Evolutionary conservation across 768 basidiomycete genomes (phyloP), one percentile per base, ranked within the genome.

Genomic region (Kwoniella dejecticola): DNA sequence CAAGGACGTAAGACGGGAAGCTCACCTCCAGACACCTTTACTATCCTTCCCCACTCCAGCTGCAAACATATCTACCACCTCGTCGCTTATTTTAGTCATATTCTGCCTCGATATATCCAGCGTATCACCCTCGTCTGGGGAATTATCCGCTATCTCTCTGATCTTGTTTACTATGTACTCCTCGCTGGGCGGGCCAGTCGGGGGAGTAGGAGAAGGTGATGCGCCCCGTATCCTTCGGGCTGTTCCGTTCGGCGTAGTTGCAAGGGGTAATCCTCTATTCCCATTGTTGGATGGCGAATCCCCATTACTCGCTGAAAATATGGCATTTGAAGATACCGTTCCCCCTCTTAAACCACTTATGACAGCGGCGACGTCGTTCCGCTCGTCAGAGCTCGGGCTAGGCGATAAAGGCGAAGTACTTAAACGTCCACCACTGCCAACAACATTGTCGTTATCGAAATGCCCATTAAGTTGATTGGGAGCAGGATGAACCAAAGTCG

Each of bases 61-160:
- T 15, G 86, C 86, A n/a, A 98, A 85, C 69, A 88, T 87, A 66
- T 88, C 84, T 7, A 86, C 88, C n/a, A 88, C 88, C 42, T 83
- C 83, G 66, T 86, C 84, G 8, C 87, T 87, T 41, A 97, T 84
- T 62, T 91, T 87, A 10, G 86, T 85, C 36, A 97, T 81, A 44
- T 83, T 84, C 79, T 88, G 85, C 78, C 90, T 88, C 62, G 89
- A 86, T 49, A 98, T 84, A 74, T 91, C 87, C 57, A 99, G 82
- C 5, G 93, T 95, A 59, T 85, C 85, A 7, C 92, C 91, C 54
- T 83, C 81, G 81, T 97, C 93, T 6, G 83, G 79, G 29, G 60
- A 62, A 19, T 38, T 46, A 4, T 30, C 67, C 36, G 72, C 26
- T 4, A 71, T 69, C 40, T 63, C 53, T 7, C 45, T 33, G 17